phyloP scores from a whole-genome alignment of 1,284 basidiomycete species.

The Fomitiporia mediterranea region DNA sequence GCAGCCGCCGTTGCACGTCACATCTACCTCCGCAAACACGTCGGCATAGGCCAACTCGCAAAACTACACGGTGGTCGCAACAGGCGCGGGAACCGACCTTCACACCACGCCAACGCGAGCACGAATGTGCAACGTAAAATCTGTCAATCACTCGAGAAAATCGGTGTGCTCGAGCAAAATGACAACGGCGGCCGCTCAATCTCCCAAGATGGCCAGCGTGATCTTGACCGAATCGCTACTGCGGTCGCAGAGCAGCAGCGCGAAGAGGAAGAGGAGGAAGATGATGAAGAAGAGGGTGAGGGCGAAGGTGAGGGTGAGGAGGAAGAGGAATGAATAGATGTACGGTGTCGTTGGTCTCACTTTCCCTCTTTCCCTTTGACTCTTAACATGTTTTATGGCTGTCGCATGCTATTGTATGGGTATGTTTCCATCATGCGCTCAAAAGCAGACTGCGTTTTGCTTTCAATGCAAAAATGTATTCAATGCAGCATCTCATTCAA shows the following conservation, averaged over 20 bases:
- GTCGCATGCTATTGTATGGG: slow-evolving; percentile 16
- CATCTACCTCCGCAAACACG: slow-evolving; percentile 99
- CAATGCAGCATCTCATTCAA: neutral
- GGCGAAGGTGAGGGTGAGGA: slow-evolving; percentile 53
- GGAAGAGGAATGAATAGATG: slow-evolving; percentile 47
- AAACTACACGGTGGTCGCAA: slow-evolving; percentile 98
- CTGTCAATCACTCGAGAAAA: slow-evolving; percentile 97
- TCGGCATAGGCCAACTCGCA: slow-evolving; percentile 92
- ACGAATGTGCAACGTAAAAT: slow-evolving; percentile 87
- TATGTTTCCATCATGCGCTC: too few species aligned
- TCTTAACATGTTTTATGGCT: slow-evolving; percentile 2
- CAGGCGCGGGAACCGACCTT: slow-evolving; percentile 91
- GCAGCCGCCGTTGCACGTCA: slow-evolving; percentile 95
- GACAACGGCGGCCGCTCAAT: slow-evolving; percentile 96
- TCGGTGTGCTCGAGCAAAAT: slow-evolving; percentile 93
- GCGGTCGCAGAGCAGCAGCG: slow-evolving; percentile 87
- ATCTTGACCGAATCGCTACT: slow-evolving; percentile 98
- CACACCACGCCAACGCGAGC: slow-evolving; percentile 89
- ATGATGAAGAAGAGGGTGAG: slow-evolving; percentile 78
- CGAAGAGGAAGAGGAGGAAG: slow-evolving; percentile 84
- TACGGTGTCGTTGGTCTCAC: slow-evolving; percentile 33
- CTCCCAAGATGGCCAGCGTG: slow-evolving; percentile 94
- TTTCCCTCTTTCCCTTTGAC: neutral
- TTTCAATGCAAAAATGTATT: slow-evolving; percentile 5
- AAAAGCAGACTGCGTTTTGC: neutral